Conservation (phyloP, 2,329 filamentous ascomycete genomes). For the Macrophomina phaseolina region DNA sequence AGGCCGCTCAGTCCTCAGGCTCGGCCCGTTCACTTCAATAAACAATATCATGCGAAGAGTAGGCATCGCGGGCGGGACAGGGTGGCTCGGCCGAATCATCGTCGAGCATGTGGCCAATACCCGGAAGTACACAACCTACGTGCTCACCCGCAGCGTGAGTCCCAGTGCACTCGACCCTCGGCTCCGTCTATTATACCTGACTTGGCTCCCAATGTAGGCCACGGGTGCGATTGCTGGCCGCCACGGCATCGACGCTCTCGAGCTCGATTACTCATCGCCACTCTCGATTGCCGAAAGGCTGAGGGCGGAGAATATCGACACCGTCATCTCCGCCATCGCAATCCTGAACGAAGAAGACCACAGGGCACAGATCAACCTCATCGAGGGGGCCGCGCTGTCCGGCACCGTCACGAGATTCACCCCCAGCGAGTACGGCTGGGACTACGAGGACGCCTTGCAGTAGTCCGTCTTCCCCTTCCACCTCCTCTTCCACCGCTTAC, state of each 20-base stretch:
- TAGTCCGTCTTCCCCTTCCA: background rate
- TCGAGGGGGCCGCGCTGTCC: constrained; percentile 55
- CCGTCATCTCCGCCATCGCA: constrained; percentile 17
- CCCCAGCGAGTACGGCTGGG: constrained; percentile 66
- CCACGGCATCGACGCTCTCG: constrained; percentile 28
- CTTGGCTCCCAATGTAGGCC: background rate
- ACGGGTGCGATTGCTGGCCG: constrained; percentile 1
- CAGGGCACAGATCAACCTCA: constrained; percentile 21
- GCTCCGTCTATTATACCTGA: background rate
- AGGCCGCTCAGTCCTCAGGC: no score
- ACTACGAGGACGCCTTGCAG: constrained; percentile 6
- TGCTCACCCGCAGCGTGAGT: constrained; percentile 32
- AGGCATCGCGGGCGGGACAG: constrained; percentile 36
- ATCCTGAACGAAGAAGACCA: constrained; percentile 24
- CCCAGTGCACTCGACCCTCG: no score
- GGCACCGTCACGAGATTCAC: constrained; percentile 66
- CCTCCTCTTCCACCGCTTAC: background rate
- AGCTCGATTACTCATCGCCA: constrained; percentile 29
- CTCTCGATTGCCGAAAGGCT: constrained; percentile 21
- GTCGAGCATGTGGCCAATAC: constrained; percentile 31
- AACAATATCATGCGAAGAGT: constrained; percentile 28
- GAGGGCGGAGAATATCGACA: constrained; percentile 21
- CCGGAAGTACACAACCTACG: constrained; percentile 31
- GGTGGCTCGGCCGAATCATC: constrained; percentile 33
- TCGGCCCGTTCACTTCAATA: background rate